Conservation (phyloP, 1,284 basidiomycete genomes). For the Cerioporus squamosus region DNA sequence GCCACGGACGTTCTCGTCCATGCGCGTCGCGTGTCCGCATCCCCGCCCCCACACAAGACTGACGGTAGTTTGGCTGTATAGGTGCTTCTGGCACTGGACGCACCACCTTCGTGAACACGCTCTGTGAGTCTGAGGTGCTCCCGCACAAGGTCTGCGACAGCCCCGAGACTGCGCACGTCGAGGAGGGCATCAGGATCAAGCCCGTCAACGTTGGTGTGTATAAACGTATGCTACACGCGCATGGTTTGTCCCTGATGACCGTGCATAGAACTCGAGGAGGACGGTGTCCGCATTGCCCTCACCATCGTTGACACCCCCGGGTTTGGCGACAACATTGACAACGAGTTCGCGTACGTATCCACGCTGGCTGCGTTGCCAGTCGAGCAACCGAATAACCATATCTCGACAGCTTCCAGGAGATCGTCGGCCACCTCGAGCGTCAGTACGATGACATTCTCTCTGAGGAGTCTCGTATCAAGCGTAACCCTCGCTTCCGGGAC, state of each 20-base stretch:
- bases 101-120: slow-evolving; percentile 98
- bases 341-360: slow-evolving; percentile 90
- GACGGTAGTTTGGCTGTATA: slow-evolving; percentile 37
- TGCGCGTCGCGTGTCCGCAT: slow-evolving; percentile 1
- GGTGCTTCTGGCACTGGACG: slow-evolving; percentile 96
- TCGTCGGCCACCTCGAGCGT: slow-evolving; percentile 95
- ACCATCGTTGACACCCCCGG: slow-evolving; percentile 99
- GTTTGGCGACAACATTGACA: slow-evolving; percentile 99
- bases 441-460: slow-evolving; percentile 99
- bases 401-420: slow-evolving; percentile 85
- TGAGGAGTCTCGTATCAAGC: slow-evolving; percentile 99
- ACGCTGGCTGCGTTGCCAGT: neutral
- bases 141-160: slow-evolving; percentile 86
- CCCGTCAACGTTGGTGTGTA: slow-evolving; percentile 89
- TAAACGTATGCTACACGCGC: slow-evolving; percentile 5
- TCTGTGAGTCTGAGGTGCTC: slow-evolving; percentile 92
- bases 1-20: slow-evolving; percentile 18
- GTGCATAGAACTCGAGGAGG: slow-evolving; percentile 93
- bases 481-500: slow-evolving; percentile 99
- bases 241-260: neutral
- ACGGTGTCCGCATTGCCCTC: slow-evolving; percentile 98
- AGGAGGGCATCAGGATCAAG: slow-evolving; percentile 96
- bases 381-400: neutral
- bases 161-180: slow-evolving; percentile 90
- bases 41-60: slow-evolving; percentile 7